Conservation (phyloP, 345 rosid species). For the Linum usitatissimum region DNA sequence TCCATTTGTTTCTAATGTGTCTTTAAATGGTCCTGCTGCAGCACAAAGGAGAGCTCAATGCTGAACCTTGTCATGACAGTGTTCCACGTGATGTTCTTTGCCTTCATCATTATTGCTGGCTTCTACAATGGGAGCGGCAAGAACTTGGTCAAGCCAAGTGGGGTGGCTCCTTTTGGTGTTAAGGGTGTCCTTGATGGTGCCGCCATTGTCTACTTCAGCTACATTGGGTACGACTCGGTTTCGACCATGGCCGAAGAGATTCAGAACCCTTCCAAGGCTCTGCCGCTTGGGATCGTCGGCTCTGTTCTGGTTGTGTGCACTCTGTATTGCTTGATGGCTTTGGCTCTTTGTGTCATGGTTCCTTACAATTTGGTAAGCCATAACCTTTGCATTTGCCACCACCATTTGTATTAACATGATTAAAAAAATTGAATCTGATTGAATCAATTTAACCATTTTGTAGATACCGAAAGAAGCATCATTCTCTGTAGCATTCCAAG, state of each 20-base stretch:
- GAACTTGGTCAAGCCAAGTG: slow-evolving; percentile 65
- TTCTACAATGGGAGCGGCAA: slow-evolving; percentile 45
- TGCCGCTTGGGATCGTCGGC: slow-evolving; percentile 76
- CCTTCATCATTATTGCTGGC: slow-evolving; percentile 60
- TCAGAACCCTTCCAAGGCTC: slow-evolving; percentile 64
- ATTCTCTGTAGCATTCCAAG: slow-evolving; percentile 52
- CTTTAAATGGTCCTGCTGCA: slow-evolving; percentile 25
- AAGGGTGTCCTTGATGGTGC: slow-evolving; percentile 79
- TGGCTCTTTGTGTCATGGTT: slow-evolving; percentile 64
- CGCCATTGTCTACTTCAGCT: slow-evolving; percentile 80
- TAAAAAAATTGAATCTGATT: too few species aligned
- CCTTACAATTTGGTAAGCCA: slow-evolving; percentile 65
- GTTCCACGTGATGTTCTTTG: slow-evolving; percentile 75
- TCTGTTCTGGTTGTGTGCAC: slow-evolving; percentile 63
- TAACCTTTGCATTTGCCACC: background rate
- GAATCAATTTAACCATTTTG: background rate
- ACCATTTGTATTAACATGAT: background rate
- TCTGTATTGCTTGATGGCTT: slow-evolving; percentile 76
- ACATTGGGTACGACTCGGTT: slow-evolving; percentile 84
- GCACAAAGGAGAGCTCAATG: slow-evolving; percentile 86
- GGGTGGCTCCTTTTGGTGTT: slow-evolving; percentile 68
- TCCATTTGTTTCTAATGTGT: background rate
- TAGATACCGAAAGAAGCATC: slow-evolving; percentile 57
- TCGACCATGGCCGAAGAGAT: slow-evolving; percentile 96
- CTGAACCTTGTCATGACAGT: slow-evolving; percentile 75